Conservation (phyloP, 805 yeast genomes). For the Wickerhamomyces tratensis region DNA sequence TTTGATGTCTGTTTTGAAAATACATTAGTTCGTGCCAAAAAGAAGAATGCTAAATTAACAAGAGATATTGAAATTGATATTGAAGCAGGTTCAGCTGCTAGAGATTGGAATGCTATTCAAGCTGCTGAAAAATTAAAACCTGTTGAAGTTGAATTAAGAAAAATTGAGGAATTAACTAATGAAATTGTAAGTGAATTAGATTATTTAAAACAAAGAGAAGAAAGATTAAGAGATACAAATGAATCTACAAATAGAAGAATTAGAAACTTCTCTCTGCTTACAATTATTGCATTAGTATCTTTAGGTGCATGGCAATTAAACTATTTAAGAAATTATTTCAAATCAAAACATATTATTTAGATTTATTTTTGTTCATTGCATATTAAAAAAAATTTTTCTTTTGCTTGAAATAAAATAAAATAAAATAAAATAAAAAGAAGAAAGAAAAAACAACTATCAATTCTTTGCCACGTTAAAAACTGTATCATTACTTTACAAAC, state of each 20-base stretch:
- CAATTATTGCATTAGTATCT: conserved; percentile 58
- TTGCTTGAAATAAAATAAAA: background rate
- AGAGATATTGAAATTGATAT: conserved; percentile 85
- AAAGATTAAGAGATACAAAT: conserved; percentile 89
- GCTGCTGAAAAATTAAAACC: conserved; percentile 91
- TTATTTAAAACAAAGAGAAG: conserved; percentile 83
- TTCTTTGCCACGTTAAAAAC: no score
- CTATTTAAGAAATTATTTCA: conserved; percentile 89
- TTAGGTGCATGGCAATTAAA: conserved; percentile 91
- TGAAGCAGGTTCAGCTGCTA: conserved; percentile 93
- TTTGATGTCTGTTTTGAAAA: conserved; percentile 91
- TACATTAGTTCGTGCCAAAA: conserved; percentile 21
- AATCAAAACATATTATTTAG: conserved; percentile 68
- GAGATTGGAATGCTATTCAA: conserved; percentile 95
- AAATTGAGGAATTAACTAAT: conserved; percentile 74
- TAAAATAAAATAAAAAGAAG: background rate
- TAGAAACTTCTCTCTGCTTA: conserved; percentile 69
- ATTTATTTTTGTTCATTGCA: background rate
- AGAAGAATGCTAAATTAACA: conserved; percentile 27
- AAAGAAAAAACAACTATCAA: no score
- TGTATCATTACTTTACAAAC: no score
- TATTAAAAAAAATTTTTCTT: background rate
- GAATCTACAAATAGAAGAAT: conserved; percentile 94
- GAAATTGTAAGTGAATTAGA: conserved; percentile 75
- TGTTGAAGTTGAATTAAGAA: conserved; percentile 80